phyloP scores from a whole-genome alignment of 73 alveolate species.

The Effrenium voratum region DNA sequence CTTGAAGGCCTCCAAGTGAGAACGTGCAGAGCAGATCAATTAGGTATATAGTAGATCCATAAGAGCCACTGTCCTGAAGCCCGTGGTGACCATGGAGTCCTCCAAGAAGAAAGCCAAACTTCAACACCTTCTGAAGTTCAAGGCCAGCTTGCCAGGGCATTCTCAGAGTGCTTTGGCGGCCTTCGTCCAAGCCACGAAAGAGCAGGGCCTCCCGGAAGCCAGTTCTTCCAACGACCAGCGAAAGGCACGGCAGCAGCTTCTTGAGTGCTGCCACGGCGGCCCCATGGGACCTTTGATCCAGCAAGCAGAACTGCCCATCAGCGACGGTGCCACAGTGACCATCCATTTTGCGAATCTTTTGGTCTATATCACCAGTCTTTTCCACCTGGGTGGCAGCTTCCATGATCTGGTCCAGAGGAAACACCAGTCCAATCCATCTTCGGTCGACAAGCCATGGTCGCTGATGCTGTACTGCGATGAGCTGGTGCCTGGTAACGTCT shows the following conservation, averaged over 20 bases:
- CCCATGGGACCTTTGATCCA: conserved; percentile 19
- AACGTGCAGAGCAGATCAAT: background rate
- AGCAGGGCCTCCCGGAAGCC: background rate
- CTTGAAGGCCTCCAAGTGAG: background rate
- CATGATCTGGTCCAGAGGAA: background rate
- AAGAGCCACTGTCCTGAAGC: background rate
- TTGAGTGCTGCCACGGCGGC: conserved; percentile 5
- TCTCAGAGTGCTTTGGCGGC: conserved; percentile 39
- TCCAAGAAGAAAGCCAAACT: conserved; percentile 5
- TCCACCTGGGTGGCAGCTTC: conserved; percentile 17
- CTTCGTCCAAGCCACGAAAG: background rate
- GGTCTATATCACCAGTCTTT: background rate
- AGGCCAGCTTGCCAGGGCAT: background rate
- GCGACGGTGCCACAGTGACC: background rate
- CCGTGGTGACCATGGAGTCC: background rate
- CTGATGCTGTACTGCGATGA: conserved; percentile 5
- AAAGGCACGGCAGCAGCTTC: background rate
- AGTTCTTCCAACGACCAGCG: background rate
- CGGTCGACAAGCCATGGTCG: conserved; percentile 10
- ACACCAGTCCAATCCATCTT: background rate
- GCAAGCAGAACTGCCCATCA: background rate
- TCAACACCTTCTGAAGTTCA: background rate
- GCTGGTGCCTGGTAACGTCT: conserved; percentile 14
- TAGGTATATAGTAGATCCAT: background rate
- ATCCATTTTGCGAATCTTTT: background rate